Base-by-base conservation (phyloP, 345 rosid species). In the Raphanus sativus region DNA sequence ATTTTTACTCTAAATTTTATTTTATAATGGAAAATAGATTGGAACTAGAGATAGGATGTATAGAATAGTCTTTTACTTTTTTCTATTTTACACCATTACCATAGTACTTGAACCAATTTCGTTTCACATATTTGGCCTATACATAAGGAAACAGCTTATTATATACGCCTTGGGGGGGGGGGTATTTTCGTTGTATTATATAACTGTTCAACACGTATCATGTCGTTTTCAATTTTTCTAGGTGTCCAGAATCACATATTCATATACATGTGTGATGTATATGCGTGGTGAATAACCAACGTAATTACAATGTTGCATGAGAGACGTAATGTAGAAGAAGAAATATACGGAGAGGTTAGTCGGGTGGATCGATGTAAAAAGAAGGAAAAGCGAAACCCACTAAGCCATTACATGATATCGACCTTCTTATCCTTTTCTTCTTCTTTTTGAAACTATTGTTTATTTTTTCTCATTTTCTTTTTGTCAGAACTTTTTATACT, bases 341-440 rank as follows among this genome's bases (percentile, higher is more conserved):
- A 62, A 62, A 80, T 24, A 45, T 32, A 28, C 63, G 15, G 60
- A 59, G 60, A 82, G 87, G 89, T 90, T 88, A 90, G 90, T 93
- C 81, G 87, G 87, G 79, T 75, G 82, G 79, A 64, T 73, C 75
- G 78, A 73, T 36, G 60, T 58, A 67, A 40, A 72, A 77, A 59
- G 59, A 75, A 42, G 62, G 36, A 73, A 83, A 86, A 84, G 85
- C 82, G 63, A 86, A 81, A 83, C 81, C 90, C 92, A 88, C 91
- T 85, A 76, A 70, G 74, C 85, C 83, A 74, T 79, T 76, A 45
- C 65, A 28, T 83, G 84, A 86, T 65, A 75, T 81, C 81, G 79
- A 79, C 82, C 77, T 78, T 65, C 38, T 74, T 81, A 70, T 70
- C 76, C 63, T 69, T 75, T 80, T 70, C 76, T 56, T 69, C 67